Evolutionary conservation across 805 yeast species (phyloP).

Genomic region (Saccharomycopsis vini): DNA sequence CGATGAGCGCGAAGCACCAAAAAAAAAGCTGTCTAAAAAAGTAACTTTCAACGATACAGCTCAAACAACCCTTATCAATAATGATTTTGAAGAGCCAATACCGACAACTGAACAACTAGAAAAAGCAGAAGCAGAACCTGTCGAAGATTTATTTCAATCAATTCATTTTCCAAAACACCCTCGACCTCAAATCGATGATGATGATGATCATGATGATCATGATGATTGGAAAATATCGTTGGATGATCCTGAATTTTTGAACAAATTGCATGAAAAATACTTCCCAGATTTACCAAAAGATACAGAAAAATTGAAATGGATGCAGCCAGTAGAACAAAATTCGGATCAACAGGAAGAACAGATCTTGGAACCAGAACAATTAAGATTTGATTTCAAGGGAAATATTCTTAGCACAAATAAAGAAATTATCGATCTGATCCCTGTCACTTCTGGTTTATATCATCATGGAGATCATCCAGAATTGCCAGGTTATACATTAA

Average conservation of each 20-base stretch:
- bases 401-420: constrained; percentile 54
- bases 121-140: constrained; percentile 36
- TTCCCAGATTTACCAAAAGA: constrained; percentile 88
- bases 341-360: constrained; percentile 30
- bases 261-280: constrained; percentile 71
- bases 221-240: constrained; percentile 46
- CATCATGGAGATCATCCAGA: constrained; percentile 88
- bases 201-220: too few species aligned
- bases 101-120: constrained; percentile 25
- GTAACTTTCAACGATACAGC: neutral
- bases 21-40: neutral
- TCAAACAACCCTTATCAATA: neutral
- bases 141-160: constrained; percentile 32
- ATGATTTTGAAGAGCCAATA: constrained; percentile 6
- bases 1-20: too few species aligned
- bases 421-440: constrained; percentile 32
- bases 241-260: constrained; percentile 70
- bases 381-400: constrained; percentile 87
- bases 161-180: constrained; percentile 62
- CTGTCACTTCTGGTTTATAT: constrained; percentile 64
- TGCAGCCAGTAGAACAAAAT: constrained; percentile 54
- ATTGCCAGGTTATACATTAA: constrained; percentile 84
- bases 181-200: constrained; percentile 25
- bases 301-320: constrained; percentile 81
- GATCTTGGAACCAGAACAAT: constrained; percentile 38